Evolutionary conservation across 1,284 basidiomycete genomes (phyloP).

Genomic region (Irpex lacteus): DNA sequence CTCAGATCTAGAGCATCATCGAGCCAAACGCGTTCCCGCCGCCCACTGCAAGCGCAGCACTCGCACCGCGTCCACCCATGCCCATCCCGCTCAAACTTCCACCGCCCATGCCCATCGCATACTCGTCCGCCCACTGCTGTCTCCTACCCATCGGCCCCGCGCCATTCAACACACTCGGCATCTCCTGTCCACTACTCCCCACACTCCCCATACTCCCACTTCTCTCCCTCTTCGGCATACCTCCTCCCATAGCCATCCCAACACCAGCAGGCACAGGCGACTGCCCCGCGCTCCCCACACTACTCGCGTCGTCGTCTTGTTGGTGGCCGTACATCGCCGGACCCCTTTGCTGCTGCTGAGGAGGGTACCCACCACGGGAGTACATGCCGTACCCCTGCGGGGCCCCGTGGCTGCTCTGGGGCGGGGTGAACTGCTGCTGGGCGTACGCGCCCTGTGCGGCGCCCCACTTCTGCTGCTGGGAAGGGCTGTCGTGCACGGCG

Average conservation of each 20-base stretch:
- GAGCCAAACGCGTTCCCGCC: slow-evolving; percentile 38
- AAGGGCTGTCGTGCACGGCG: slow-evolving; percentile 14
- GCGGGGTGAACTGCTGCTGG: slow-evolving; percentile 32
- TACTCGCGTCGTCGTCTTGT: slow-evolving; percentile 41
- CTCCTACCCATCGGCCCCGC: slow-evolving; percentile 25
- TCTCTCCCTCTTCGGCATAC: slow-evolving; percentile 27
- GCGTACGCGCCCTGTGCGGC: slow-evolving; percentile 10
- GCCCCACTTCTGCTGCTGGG: slow-evolving; percentile 7
- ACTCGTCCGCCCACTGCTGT: slow-evolving; percentile 27
- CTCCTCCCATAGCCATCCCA: slow-evolving; percentile 2
- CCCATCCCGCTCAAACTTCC: slow-evolving; percentile 20
- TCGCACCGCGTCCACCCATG: slow-evolving; percentile 25
- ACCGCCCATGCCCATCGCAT: slow-evolving; percentile 23
- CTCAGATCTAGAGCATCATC: slow-evolving; percentile 35
- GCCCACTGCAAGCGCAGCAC: slow-evolving; percentile 34
- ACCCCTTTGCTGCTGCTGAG: not conserved
- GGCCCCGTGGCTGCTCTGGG: slow-evolving; percentile 29
- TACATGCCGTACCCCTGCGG: not conserved
- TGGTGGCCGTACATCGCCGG: slow-evolving; percentile 13
- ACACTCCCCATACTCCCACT: slow-evolving; percentile 38
- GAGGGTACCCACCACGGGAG: not conserved
- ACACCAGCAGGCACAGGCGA: slow-evolving; percentile 25
- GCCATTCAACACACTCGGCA: slow-evolving; percentile 28
- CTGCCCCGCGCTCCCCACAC: slow-evolving; percentile 28
- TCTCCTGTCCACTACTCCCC: slow-evolving; percentile 38